phyloP scores from a whole-genome alignment of 148 eudicot genomes.

The Spergularia bocconei region DNA sequence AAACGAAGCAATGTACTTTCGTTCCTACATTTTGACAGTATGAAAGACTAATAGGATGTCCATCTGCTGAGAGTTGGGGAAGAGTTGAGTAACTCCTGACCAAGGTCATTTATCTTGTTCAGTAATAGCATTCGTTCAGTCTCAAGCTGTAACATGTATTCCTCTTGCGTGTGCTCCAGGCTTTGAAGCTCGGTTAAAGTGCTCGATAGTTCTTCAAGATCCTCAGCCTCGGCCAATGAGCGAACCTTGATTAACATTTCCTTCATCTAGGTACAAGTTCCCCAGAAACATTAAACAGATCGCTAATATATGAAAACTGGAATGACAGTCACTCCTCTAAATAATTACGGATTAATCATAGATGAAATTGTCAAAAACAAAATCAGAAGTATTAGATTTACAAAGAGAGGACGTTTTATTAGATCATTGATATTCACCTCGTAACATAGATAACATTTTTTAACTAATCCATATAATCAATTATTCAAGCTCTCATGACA shows the following conservation, averaged over 20 bases:
- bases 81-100: conserved; percentile 73
- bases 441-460: no score
- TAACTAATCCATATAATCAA: no score
- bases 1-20: not conserved
- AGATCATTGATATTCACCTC: no score
- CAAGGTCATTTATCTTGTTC: conserved; percentile 73
- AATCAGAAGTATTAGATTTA: no score
- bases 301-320: no score
- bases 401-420: no score
- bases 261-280: conserved; percentile 59
- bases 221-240: conserved; percentile 43
- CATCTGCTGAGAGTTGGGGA: conserved; percentile 44
- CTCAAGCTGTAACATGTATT: conserved; percentile 76
- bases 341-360: no score
- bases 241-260: conserved; percentile 56
- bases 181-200: conserved; percentile 65
- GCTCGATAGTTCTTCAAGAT: conserved; percentile 50
- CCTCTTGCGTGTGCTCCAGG: conserved; percentile 71
- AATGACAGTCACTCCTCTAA: no score
- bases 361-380: no score
- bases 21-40: not conserved
- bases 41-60: conserved; percentile 27
- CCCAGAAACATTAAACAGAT: conserved; percentile 8
- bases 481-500: no score
- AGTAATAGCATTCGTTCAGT: conserved; percentile 77